Conservation (phyloP, 306 rosid species). For the Prunus salicina region DNA sequence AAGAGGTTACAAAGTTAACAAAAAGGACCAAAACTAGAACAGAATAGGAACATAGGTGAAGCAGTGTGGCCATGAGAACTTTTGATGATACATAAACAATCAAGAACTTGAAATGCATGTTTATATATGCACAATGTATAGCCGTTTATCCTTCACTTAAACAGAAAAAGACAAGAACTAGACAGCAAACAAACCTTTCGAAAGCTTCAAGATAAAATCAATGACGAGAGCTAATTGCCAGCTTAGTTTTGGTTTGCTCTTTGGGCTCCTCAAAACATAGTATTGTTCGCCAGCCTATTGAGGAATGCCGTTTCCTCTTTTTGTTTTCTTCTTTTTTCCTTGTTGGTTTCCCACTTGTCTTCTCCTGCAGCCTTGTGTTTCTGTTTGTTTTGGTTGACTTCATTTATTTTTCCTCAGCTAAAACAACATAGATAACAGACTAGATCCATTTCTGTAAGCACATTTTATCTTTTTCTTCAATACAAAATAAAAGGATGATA, state of each 20-base stretch:
- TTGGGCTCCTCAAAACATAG: conserved; percentile 10
- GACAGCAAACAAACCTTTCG: not conserved
- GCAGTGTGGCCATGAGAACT: conserved; percentile 8
- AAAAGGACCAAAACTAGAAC: not conserved
- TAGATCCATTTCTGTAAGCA: too few species aligned
- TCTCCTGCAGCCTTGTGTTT: not conserved
- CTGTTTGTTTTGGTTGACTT: not conserved
- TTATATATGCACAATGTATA: not conserved
- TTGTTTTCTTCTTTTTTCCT: not conserved
- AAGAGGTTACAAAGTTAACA: not conserved
- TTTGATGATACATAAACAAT: not conserved
- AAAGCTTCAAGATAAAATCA: not conserved
- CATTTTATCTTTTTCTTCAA: not conserved
- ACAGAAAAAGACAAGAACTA: not conserved
- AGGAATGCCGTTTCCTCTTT: not conserved
- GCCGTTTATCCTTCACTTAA: not conserved
- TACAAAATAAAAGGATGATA: not conserved
- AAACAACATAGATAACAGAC: not conserved
- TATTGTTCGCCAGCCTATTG: conserved; percentile 1
- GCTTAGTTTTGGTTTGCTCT: not conserved
- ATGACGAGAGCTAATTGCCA: not conserved
- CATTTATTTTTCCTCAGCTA: not conserved
- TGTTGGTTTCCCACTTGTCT: not conserved
- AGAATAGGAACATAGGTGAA: not conserved
- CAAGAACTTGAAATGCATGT: not conserved